phyloP scores from a whole-genome alignment of 257 asterid species.

The Linderniella brevidens region DNA sequence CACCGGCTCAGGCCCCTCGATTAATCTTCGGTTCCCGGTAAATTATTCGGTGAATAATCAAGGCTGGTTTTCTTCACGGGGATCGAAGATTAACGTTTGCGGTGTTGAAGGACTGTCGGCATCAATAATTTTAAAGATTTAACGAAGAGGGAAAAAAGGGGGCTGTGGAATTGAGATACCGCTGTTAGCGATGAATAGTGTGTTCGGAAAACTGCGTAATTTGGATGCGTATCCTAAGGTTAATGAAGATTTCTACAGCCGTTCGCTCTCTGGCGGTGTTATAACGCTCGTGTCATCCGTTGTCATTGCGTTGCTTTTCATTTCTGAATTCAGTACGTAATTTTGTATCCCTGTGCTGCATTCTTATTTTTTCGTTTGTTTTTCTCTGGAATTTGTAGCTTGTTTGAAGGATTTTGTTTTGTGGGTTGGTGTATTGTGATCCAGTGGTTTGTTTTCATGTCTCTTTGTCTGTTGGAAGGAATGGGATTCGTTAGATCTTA shows the following conservation, averaged over 20 bases:
- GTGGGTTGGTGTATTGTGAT: not conserved
- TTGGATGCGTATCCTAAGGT: conserved; percentile 93
- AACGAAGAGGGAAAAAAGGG: too few relatives aligned
- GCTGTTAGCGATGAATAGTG: conserved; percentile 22
- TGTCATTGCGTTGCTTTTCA: conserved; percentile 51
- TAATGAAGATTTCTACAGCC: conserved; percentile 92
- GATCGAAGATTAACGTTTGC: too few relatives aligned
- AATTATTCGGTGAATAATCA: too few relatives aligned
- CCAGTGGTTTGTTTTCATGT: not conserved
- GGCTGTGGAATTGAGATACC: too few relatives aligned
- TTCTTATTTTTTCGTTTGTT: not conserved
- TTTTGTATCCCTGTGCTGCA: conserved; percentile 2
- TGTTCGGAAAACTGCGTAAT: conserved; percentile 52
- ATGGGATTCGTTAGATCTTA: too few relatives aligned
- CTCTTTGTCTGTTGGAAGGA: not conserved
- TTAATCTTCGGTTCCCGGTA: too few relatives aligned
- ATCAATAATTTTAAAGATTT: too few relatives aligned
- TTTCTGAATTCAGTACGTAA: conserved; percentile 73
- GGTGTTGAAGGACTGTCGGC: too few relatives aligned
- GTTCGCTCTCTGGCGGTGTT: conserved; percentile 82
- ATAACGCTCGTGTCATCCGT: conserved; percentile 61
- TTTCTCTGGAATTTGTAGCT: not conserved
- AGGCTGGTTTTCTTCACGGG: too few relatives aligned
- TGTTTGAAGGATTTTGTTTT: conserved; percentile 2
- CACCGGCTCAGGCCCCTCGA: too few relatives aligned